Conservation (phyloP, 139 green algal species). For the Ettlia oleoabundans region DNA sequence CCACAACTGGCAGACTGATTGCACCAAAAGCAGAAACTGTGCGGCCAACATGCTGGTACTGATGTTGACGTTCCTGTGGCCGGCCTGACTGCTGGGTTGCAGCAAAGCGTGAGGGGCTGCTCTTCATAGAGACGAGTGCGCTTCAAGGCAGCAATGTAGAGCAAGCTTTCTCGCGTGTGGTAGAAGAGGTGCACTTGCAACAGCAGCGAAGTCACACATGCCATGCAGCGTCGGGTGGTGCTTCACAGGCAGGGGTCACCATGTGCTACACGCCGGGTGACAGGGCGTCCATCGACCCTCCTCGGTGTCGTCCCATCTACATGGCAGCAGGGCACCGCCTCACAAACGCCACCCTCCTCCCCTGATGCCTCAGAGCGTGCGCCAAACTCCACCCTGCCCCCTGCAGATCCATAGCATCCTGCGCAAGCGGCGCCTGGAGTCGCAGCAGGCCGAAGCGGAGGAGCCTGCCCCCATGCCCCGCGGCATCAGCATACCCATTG, state of each 20-base stretch:
- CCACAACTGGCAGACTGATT: too few species aligned
- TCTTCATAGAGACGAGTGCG: conserved; percentile 73
- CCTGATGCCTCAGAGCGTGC: too few species aligned
- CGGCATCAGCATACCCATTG: conserved; percentile 24
- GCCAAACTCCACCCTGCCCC: neutral
- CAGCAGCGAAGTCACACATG: too few species aligned
- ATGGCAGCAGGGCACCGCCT: too few species aligned
- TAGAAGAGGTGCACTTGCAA: conserved; percentile 17
- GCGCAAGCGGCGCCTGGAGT: conserved; percentile 17
- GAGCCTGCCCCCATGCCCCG: neutral
- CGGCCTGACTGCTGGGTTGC: conserved; percentile 30
- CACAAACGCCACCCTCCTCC: too few species aligned
- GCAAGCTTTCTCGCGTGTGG: conserved; percentile 66
- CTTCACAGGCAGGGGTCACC: too few species aligned
- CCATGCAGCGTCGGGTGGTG: too few species aligned
- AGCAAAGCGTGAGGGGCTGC: conserved; percentile 37
- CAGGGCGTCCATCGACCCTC: too few species aligned
- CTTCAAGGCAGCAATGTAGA: conserved; percentile 36
- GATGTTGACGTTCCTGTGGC: neutral
- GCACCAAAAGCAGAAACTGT: too few species aligned
- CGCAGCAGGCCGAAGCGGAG: neutral
- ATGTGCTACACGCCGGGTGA: neutral
- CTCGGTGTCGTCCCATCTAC: too few species aligned
- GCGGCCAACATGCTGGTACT: neutral
- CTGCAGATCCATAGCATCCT: conserved; percentile 23